Evolutionary conservation across 257 asterid genomes (phyloP), one percentile per base, ranked within the genome.

Genomic region (Solanum ossicruentum): DNA sequence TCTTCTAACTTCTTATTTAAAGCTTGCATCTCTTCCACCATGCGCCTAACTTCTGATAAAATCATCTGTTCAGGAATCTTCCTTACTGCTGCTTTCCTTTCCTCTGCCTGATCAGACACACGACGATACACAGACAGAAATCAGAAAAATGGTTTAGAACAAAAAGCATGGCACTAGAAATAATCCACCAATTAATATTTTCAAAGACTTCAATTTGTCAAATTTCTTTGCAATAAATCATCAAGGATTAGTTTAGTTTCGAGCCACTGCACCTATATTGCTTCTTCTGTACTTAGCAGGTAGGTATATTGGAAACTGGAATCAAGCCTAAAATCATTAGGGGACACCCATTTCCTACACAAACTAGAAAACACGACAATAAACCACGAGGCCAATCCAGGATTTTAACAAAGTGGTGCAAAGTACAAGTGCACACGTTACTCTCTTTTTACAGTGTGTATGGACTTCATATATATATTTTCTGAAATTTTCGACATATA

Each of bases 1-100:
- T 96, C 97, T 26, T 96, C 99, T 28, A 96, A 16, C 91, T 92
- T 93, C 92, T 95, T 95, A 83, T 95, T 96, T 91, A 96, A 55
- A 58, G 93, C 84, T 83, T 94, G 95, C 99, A 96, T 96, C 36
- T 96, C 98, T 83, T 91, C 92, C 26, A 96, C 99, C 99, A 95
- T 93, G 87, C 86, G 86, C 83, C 94, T 93, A 80, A 96, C 97
- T 92, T 96, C 99, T 1, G 97, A 85, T 63, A 95, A 69, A 86
- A 96, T 96, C 81, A 96, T 91, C 88, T 96, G 97, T 81, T 96
- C 98, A 2, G 99, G 98, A 57, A 91, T 89, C 90, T 86, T 91
- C 49, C 81, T 86, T 69, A 96, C 85, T 75, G 94, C 92, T 43
- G 91, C 95, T 91, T 91, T 93, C 89, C 81, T 89, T 81, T 86